Conservation (phyloP, 2,329 filamentous ascomycete genomes). For the Penicillium sp. region DNA sequence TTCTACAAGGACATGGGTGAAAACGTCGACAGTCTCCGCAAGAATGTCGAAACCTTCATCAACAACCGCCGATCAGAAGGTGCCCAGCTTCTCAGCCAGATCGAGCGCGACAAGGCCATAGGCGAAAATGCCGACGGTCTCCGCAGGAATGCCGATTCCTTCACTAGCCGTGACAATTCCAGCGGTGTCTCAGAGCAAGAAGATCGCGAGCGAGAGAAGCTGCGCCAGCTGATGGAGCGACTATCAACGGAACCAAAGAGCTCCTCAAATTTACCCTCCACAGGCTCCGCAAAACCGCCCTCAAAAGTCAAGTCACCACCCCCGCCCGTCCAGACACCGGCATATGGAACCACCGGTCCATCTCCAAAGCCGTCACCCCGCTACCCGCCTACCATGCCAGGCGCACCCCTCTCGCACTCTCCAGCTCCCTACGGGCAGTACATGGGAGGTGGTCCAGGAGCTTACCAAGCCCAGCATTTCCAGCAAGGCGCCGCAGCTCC, state of each 20-base stretch:
- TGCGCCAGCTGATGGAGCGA: conserved; percentile 89
- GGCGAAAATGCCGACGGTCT: conserved; percentile 87
- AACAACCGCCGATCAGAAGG: conserved; percentile 91
- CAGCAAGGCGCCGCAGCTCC: conserved; percentile 45
- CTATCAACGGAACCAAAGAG: conserved; percentile 73
- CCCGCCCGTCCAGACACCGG: conserved; percentile 34
- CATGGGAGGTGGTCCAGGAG: conserved; percentile 24
- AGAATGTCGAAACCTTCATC: conserved; percentile 96
- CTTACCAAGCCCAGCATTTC: conserved; percentile 37
- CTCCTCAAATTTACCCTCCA: conserved; percentile 32
- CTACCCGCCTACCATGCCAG: conserved; percentile 32
- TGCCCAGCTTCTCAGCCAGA: conserved; percentile 81
- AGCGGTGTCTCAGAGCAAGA: conserved; percentile 61
- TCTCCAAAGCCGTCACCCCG: conserved; percentile 42
- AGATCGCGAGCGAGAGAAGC: conserved; percentile 79
- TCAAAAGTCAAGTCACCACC: conserved; percentile 45
- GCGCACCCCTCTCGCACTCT: conserved; percentile 35
- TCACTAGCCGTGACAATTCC: conserved; percentile 71
- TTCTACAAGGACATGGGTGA: conserved; percentile 98
- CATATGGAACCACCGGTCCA: conserved; percentile 40
- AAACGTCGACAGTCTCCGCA: conserved; percentile 84
- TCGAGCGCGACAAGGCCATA: conserved; percentile 81
- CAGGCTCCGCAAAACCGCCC: conserved; percentile 47
- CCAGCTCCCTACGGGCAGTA: conserved; percentile 41
- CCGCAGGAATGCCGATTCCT: conserved; percentile 92